A percentile compares a stretch with the other conserved stretches of the same genome.
These are phyloP conservation scores for Globisporangium cederbergense DNA, from an alignment of 352 stramenopile genomes.

Conservation along the genomic window DNA sequence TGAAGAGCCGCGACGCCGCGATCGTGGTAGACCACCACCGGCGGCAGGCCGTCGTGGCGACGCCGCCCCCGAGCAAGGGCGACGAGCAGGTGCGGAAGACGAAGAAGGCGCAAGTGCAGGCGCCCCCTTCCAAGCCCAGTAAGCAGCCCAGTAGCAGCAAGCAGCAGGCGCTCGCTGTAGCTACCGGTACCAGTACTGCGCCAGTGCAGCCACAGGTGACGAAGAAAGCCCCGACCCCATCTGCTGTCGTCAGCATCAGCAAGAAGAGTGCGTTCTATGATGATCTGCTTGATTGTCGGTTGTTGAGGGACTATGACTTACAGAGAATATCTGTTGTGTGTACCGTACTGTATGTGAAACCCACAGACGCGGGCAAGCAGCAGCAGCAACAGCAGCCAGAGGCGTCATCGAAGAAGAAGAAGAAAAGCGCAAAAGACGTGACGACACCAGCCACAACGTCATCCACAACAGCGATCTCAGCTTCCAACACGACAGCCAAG, in stretches of 20 bases:
- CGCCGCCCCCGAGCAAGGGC: conserved; percentile 21
- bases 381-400: conserved; percentile 15
- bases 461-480: neutral
- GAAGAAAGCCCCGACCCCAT: neutral
- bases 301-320: neutral
- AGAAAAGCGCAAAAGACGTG: conserved; percentile 23
- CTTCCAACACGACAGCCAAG: conserved; percentile 1
- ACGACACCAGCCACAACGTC: neutral
- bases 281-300: neutral
- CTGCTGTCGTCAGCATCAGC: neutral
- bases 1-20: conserved; percentile 40
- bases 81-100: conserved; percentile 26
- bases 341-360: conserved; percentile 1
- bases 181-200: neutral
- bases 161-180: neutral
- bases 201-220: neutral
- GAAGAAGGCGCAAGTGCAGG: conserved; percentile 24
- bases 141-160: conserved; percentile 13
- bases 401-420: conserved; percentile 31
- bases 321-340: neutral
- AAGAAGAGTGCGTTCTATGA: conserved; percentile 7
- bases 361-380: conserved; percentile 21
- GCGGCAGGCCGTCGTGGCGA: conserved; percentile 23
- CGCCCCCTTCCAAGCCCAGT: neutral
- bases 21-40: conserved; percentile 42